Evolutionary conservation across 345 rosid genomes (phyloP), one percentile per base, ranked within the genome.

Genomic region (Bretschneidera sinensis): DNA sequence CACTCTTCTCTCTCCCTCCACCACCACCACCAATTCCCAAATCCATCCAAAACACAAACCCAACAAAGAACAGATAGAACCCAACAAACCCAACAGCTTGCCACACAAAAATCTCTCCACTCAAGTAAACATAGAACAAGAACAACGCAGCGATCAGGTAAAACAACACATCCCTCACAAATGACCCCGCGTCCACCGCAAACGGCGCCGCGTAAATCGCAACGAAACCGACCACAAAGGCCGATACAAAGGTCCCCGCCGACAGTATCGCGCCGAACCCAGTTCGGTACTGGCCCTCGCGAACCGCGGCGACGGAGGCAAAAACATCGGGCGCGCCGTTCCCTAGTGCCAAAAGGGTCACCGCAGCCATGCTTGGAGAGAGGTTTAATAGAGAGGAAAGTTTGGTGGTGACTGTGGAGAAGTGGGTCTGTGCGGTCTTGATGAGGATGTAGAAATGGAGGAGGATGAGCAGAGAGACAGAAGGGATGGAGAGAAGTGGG

Each of bases 281-380:
- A 33, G 96, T 92, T 17, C 96, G 71, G 62, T 83, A 89, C 45
- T 92, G 90, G 15, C 97, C 98, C 6, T 83, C 75, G 21, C 94
- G 85, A 28, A 87, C 80, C 1, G 98, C 97, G 2, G 91, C 90
- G 19, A 80, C 84, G 17, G 98, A 92, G 17, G 97, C 83, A 61
- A 92, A 92, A 1, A 92, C 89, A 16, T 92, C 98, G 0, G 98
- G 98, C 4, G 98, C 90, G 47, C 98, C 98, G 58, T 92, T 92
- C 22, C 98, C 98, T 1, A 92, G 66, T 4, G 98, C 98, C 66
- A 92, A 71, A 23, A 92, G 96, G 59, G 98, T 92, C 17, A 89
- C 94, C 0, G 96, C 98, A 0, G 87, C 98, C 94, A 87, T 87
- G 64, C 88, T 81, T 0, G 98, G 97, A 52, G 98, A 87, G 34